These are phyloP conservation scores for Xylaria digitata DNA, from an alignment of 2,329 filamentous ascomycete genomes.

Conservation along the genomic window DNA sequence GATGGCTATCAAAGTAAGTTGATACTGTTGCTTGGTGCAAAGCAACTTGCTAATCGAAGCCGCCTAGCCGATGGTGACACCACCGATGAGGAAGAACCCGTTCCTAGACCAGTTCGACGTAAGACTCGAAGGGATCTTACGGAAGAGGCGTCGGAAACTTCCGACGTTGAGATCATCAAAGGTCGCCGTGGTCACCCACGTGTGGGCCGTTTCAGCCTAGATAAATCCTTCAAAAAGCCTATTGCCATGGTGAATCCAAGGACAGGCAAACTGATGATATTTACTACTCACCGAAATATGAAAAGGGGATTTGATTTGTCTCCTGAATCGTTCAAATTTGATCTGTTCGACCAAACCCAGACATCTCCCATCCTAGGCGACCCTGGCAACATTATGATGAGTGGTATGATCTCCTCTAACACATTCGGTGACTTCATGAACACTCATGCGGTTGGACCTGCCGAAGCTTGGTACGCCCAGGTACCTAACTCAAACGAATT, in stretches of 20 bases:
- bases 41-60: conserved; percentile 53
- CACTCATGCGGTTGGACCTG: conserved; percentile 75
- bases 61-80: conserved; percentile 69
- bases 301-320: conserved; percentile 61
- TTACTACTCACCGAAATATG: conserved; percentile 62
- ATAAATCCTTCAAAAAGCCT: conserved; percentile 66
- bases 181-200: conserved; percentile 64
- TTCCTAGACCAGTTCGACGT: conserved; percentile 61
- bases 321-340: conserved; percentile 65
- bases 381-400: conserved; percentile 81
- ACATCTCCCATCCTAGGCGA: conserved; percentile 71
- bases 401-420: conserved; percentile 71
- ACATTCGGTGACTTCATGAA: conserved; percentile 68
- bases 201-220: conserved; percentile 65
- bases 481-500: conserved; percentile 68
- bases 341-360: conserved; percentile 55
- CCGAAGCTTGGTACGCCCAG: conserved; percentile 81
- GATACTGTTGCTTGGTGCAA: conserved; percentile 18
- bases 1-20: conserved; percentile 72
- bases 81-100: conserved; percentile 67
- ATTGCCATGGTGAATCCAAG: conserved; percentile 68
- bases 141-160: conserved; percentile 63
- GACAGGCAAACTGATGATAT: conserved; percentile 72
- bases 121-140: conserved; percentile 57
- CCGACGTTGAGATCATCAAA: conserved; percentile 60